Conservation (phyloP, 75 land plant species). For the Isoetes taiwanensis region DNA sequence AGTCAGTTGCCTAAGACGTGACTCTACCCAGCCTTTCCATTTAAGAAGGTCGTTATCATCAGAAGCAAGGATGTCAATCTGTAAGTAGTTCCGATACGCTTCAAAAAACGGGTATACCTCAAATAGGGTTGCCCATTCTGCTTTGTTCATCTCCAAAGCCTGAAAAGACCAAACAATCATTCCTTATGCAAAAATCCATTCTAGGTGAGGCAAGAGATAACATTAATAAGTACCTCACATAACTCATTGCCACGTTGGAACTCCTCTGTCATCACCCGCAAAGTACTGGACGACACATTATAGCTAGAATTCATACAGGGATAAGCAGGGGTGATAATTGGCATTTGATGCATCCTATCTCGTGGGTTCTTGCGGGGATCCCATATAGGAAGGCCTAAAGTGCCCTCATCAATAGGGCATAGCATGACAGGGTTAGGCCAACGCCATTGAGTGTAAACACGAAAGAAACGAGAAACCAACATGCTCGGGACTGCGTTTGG, state of each 20-base stretch:
- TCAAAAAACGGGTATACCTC: conserved; percentile 79
- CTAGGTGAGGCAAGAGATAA: not conserved
- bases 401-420: conserved; percentile 74
- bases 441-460: conserved; percentile 85
- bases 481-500: conserved; percentile 88
- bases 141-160: conserved; percentile 52
- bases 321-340: conserved; percentile 94
- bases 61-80: conserved; percentile 67
- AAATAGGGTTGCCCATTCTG: conserved; percentile 56
- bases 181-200: not conserved
- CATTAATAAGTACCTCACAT: conserved; percentile 53
- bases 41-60: conserved; percentile 60
- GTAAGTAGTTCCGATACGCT: conserved; percentile 75
- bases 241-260: conserved; percentile 62
- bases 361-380: conserved; percentile 77
- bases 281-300: conserved; percentile 81
- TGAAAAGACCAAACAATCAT: conserved; percentile 16
- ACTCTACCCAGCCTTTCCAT: conserved; percentile 99
- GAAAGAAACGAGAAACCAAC: conserved; percentile 80
- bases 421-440: conserved; percentile 99
- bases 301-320: conserved; percentile 98
- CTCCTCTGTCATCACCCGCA: conserved; percentile 87
- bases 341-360: conserved; percentile 74
- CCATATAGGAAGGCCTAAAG: conserved; percentile 74
- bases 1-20: conserved; percentile 71